Evolutionary conservation across 169 alveolate genomes (phyloP).

Genomic region (Cardiosporidium cionae): DNA sequence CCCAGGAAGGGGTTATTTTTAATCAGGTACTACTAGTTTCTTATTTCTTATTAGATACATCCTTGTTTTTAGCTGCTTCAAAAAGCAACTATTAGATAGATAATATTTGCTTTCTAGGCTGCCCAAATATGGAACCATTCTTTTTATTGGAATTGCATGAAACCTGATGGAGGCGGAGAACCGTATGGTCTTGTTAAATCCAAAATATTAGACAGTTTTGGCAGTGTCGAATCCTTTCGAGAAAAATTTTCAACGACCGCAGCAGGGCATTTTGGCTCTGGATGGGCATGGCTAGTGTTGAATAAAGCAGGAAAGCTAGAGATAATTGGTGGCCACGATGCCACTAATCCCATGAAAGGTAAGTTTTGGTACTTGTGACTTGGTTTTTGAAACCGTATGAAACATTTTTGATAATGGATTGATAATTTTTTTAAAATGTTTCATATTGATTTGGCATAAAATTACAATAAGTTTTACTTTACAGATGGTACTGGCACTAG

Average conservation of each 20-base stretch:
- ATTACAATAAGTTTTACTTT: no score
- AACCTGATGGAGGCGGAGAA: conserved; percentile 79
- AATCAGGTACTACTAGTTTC: conserved; percentile 50
- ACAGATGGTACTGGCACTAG: no score
- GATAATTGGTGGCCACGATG: conserved; percentile 52
- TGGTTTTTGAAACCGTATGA: no score
- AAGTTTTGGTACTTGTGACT: no score
- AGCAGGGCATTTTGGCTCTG: conserved; percentile 91
- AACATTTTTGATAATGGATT: no score
- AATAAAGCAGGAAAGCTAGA: conserved; percentile 76
- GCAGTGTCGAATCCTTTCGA: conserved; percentile 65
- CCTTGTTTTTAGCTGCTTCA: background rate
- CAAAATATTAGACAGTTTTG: no score
- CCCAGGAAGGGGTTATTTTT: conserved; percentile 44
- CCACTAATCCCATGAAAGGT: conserved; percentile 22
- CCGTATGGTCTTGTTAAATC: conserved; percentile 76
- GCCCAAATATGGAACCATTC: conserved; percentile 87
- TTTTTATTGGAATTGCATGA: conserved; percentile 83
- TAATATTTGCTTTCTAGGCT: conserved; percentile 50
- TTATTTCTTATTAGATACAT: background rate
- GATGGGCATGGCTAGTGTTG: conserved; percentile 97
- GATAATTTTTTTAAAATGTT: no score
- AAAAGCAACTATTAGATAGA: conserved; percentile 1
- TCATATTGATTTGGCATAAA: no score
- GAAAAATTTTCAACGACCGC: conserved; percentile 64